Conservation (phyloP, 192 early-diverging fungal genomes). For the Umbelopsis sp. region DNA sequence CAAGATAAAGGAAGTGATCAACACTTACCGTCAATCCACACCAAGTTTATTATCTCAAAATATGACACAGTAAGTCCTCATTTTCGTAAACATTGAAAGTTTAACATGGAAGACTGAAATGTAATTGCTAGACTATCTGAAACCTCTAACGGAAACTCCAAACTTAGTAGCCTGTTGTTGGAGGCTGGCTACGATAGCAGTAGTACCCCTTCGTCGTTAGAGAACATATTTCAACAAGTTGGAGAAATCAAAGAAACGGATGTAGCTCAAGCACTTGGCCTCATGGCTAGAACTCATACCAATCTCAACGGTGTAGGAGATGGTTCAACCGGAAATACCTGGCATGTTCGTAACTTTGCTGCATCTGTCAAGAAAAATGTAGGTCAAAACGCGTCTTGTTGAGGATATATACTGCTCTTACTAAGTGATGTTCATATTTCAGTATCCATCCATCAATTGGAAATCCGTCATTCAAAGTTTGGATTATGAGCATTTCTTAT, state of each 20-base stretch:
- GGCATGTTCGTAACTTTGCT: slow-evolving; percentile 69
- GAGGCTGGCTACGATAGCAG: slow-evolving; percentile 58
- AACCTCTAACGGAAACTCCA: slow-evolving; percentile 27
- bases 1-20: slow-evolving; percentile 11
- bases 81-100: background rate
- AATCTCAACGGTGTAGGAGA: slow-evolving; percentile 41
- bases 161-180: slow-evolving; percentile 46
- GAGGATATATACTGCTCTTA: background rate
- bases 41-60: background rate
- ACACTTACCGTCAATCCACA: background rate
- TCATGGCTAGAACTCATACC: slow-evolving; percentile 60
- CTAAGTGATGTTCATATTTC: background rate
- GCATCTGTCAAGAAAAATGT: slow-evolving; percentile 56
- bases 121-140: slow-evolving; percentile 30
- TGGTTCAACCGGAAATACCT: slow-evolving; percentile 44
- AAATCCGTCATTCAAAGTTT: slow-evolving; percentile 57
- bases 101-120: background rate
- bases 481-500: slow-evolving; percentile 63
- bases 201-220: slow-evolving; percentile 38
- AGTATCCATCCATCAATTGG: slow-evolving; percentile 62
- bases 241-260: slow-evolving; percentile 47
- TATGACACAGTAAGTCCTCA: slow-evolving; percentile 3
- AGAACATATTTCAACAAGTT: slow-evolving; percentile 44
- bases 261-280: slow-evolving; percentile 62
- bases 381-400: slow-evolving; percentile 15